Base-by-base conservation (phyloP, 2,329 filamentous ascomycete species). In the Emericellopsis cladophorae region DNA sequence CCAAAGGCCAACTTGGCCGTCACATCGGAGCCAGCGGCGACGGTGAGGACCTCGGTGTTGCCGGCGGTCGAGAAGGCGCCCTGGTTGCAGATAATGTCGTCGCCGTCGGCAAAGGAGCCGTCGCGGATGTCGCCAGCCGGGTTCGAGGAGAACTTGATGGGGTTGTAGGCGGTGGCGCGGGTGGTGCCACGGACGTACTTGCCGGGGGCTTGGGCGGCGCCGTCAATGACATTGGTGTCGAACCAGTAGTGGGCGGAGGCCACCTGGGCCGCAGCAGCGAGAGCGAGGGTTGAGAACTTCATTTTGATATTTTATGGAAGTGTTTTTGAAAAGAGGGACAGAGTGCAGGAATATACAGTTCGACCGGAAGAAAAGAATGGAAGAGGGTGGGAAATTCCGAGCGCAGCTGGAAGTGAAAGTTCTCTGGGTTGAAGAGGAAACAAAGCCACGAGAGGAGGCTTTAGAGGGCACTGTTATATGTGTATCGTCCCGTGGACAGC, bases 181-280 rank as follows among this genome's bases (percentile, higher is more conserved):
- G 49, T 51, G 44, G 49, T 51, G 37, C 48, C 43, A 32, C 53
- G 52, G 33, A 55, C 47, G 47, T 50, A 55, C 36, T 49, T 40
- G 33, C 40, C 45, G 12, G 47, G 40, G 5, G 43, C 24, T 7
- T 42, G 39, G 12, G 42, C 35, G 14, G 40, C 40, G n/a, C 52
- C 52, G 42, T 54, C 49, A 42, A 46, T 40, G 41, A 54, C 43
- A 33, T 45, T 43, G 39, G 45, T 42, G 31, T 54, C 53, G 42
- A 56, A 54, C 46, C 54, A 51, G 46, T 55, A 56, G 41, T 56
- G 54, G 16, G 51, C 54, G 5, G 48, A 51, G 2, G 45, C 51
- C 40, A 54, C 34, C 39, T 49, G 47, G 41, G 52, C 49, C 33
- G 48, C 32, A 37, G 44, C 47, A n/a, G 31, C 42, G n/a, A 35